Percentiles rank a stretch among this genome's conserved stretches.
Conservation (phyloP, 352 stramenopile genomes). For the Globisporangium emineosum region DNA sequence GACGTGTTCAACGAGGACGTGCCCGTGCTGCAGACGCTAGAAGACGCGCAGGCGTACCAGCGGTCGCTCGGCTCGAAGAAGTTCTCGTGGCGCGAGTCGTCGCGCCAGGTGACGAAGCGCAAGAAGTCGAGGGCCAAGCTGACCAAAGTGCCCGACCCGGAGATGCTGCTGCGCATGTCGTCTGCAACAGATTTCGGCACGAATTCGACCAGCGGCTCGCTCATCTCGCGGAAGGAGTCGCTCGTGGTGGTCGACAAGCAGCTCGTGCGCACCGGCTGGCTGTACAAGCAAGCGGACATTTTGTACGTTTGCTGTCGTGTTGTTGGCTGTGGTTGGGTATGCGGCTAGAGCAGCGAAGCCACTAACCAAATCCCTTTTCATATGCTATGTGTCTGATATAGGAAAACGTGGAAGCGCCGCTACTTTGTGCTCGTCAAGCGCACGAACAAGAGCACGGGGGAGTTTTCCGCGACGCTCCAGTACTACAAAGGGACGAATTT, state of each 20-base stretch:
- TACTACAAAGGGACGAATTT: conserved; percentile 88
- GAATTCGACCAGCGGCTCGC: conserved; percentile 34
- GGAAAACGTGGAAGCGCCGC: conserved; percentile 85
- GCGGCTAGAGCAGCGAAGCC: background rate
- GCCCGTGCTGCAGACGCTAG: conserved; percentile 61
- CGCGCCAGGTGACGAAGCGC: conserved; percentile 18
- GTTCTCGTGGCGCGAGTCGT: conserved; percentile 48
- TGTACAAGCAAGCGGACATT: conserved; percentile 62
- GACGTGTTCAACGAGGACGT: conserved; percentile 53
- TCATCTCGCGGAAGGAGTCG: conserved; percentile 34
- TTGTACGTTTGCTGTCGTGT: conserved; percentile 28
- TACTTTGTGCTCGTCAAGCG: conserved; percentile 87
- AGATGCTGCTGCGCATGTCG: conserved; percentile 55
- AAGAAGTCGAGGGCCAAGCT: conserved; percentile 11
- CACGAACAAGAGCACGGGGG: conserved; percentile 60
- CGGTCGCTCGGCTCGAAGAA: conserved; percentile 34
- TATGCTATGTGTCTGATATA: conserved; percentile 19
- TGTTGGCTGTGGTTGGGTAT: background rate
- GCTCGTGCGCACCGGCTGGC: conserved; percentile 46
- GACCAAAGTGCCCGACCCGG: conserved; percentile 36
- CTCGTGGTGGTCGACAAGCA: conserved; percentile 39
- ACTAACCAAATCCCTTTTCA: conserved; percentile 15
- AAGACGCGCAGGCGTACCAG: conserved; percentile 40
- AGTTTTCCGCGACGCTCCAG: conserved; percentile 72
- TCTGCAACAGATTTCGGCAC: conserved; percentile 29